phyloP scores from a whole-genome alignment of 768 basidiomycete genomes.

The Mycena alexandri region DNA sequence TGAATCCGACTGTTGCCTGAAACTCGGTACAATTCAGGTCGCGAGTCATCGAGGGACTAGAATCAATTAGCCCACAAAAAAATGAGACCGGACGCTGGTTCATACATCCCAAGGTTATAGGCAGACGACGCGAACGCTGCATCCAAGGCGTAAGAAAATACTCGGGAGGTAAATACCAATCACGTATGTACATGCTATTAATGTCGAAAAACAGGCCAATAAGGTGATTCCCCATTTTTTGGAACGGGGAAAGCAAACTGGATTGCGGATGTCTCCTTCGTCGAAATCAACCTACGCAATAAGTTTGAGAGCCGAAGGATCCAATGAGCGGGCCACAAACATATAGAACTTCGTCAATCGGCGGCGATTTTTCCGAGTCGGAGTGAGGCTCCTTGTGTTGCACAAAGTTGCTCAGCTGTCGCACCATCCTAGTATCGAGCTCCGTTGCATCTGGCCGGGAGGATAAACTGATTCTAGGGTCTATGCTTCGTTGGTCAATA shows the following conservation, averaged over 20 bases:
- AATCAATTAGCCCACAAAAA: no score
- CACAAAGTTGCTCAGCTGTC: slow-evolving; percentile 48
- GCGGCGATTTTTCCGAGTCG: slow-evolving; percentile 21
- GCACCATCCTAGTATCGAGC: slow-evolving; percentile 46
- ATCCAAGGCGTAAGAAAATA: not conserved
- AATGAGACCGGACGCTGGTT: no score
- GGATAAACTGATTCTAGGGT: slow-evolving; percentile 51
- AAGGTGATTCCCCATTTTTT: slow-evolving; percentile 60
- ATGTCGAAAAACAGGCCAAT: slow-evolving; percentile 61
- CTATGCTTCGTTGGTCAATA: slow-evolving; percentile 49
- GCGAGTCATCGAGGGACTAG: no score
- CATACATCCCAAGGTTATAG: slow-evolving; percentile 64
- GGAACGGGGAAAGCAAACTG: slow-evolving; percentile 50
- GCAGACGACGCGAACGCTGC: slow-evolving; percentile 64
- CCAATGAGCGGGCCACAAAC: not conserved
- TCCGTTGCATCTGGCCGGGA: slow-evolving; percentile 47
- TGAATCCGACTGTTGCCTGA: slow-evolving; percentile 62
- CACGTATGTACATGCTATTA: slow-evolving; percentile 58
- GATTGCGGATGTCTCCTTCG: slow-evolving; percentile 53
- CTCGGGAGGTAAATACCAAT: not conserved
- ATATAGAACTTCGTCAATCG: slow-evolving; percentile 15
- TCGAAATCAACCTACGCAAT: slow-evolving; percentile 56
- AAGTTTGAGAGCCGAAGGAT: not conserved
- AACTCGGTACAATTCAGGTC: slow-evolving; percentile 61
- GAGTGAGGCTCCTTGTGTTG: slow-evolving; percentile 32